Evolutionary conservation across 345 rosid genomes (phyloP), one percentile per base, ranked within the genome.

Genomic region (Carallia pectinifolia): DNA sequence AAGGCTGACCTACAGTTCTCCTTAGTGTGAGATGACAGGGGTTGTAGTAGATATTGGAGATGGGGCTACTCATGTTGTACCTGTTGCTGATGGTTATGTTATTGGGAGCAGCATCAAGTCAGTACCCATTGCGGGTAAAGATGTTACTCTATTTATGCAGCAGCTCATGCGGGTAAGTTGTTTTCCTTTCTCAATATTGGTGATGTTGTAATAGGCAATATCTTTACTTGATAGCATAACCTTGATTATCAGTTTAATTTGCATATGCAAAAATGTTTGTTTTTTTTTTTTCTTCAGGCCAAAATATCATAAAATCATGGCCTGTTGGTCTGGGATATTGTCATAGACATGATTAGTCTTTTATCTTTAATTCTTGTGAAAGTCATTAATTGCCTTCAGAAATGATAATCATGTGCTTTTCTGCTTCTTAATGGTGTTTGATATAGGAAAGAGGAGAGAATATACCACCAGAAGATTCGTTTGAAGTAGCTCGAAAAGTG

Each of bases 1-100:
- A 76, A 65, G 72, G 79, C 79, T 90, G 85, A 88, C 84, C 71
- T 54, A 69, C 56, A 63, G 34, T 80, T 86, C 61, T 79, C 59
- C 66, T 74, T 81, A 94, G 98, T 91, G 98, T 84, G 98, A 94
- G 93, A 91, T 94, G 98, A 94, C 97, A 90, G 98, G 97, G 73
- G 97, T 95, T 69, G 96, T 95, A 39, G 96, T 92, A 48, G 99
- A 95, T 85, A 86, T 92, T 81, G 97, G 99, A 75, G 99, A 95
- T 77, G 99, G 99, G 60, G 92, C 99, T 27, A 87, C 96, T 62
- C 92, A 84, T 78, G 83, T 95, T 64, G 99, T 95, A 64, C 99
- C 97, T 18, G 97, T 95, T 74, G 99, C 99, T 67, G 99, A 95
- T 66, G 99, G 99, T 71, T 95, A 95, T 83, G 99, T 95, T 54